A percentile compares a stretch with the other conserved stretches of the same genome.
phyloP scores from a whole-genome alignment of 345 rosid genomes.

The Acer campestre region DNA sequence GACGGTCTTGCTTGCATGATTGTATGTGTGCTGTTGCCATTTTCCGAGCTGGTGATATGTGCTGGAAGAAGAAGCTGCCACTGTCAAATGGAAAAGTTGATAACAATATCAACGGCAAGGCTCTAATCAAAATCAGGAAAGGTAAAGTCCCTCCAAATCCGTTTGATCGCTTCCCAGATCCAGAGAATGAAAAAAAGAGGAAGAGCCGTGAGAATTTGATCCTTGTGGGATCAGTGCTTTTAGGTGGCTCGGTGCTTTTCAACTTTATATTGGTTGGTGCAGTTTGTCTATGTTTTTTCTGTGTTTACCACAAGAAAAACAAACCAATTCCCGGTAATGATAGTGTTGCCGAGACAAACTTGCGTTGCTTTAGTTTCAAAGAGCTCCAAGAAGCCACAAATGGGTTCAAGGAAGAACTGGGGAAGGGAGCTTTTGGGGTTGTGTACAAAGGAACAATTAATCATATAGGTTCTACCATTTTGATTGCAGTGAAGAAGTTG shows the following conservation, averaged over 20 bases:
- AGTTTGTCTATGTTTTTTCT: slow-evolving; percentile 2
- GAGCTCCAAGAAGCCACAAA: slow-evolving; percentile 39
- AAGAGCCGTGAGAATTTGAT: slow-evolving; percentile 17
- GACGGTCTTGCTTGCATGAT: slow-evolving; percentile 36
- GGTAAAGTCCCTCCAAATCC: background rate
- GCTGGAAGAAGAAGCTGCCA: slow-evolving; percentile 48
- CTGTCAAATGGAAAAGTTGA: slow-evolving; percentile 36
- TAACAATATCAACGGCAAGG: background rate
- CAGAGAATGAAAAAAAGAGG: background rate
- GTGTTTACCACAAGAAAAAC: slow-evolving; percentile 5
- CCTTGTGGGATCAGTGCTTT: slow-evolving; percentile 27
- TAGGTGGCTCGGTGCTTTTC: slow-evolving; percentile 31
- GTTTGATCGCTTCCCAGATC: slow-evolving; percentile 4
- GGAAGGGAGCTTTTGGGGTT: slow-evolving; percentile 35
- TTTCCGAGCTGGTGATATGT: slow-evolving; percentile 10
- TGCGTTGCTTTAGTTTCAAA: slow-evolving; percentile 30
- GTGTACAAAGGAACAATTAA: slow-evolving; percentile 31
- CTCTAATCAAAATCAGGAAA: slow-evolving; percentile 34
- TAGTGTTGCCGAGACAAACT: slow-evolving; percentile 19
- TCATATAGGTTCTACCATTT: slow-evolving; percentile 21
- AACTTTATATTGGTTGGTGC: slow-evolving; percentile 25
- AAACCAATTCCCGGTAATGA: background rate
- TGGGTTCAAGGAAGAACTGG: slow-evolving; percentile 45
- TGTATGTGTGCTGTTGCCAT: slow-evolving; percentile 40
- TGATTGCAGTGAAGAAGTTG: slow-evolving; percentile 49